Evolutionary conservation across 371 early-diverging fungal species (phyloP), one percentile per base, ranked within the genome.

Genomic region (Quaeritorhiza haematococci): DNA sequence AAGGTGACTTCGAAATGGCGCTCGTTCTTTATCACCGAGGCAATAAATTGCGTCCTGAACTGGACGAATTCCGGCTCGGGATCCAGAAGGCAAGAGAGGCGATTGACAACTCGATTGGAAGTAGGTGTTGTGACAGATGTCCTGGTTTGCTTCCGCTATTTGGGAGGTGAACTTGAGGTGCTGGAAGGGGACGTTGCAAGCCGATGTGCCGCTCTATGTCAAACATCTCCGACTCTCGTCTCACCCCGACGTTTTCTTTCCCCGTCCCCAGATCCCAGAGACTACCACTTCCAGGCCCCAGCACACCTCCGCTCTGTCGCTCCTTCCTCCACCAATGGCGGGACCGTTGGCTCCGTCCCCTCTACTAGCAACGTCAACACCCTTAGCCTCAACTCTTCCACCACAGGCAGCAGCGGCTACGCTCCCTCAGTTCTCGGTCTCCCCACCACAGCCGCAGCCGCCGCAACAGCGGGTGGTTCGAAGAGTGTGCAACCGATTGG

Each of bases 81-180:
- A 77, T 77, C 19, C 78, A 77, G 42, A 77, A 77, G 47, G 71
- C 78, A 26, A 35, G 74, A 19, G 78, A 77, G 60, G 78, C 78
- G 3, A 77, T 77, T 46, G 70, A 76, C 47, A 78, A 78, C 52
- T 72, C 75, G 3, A 74, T 78, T 29, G 79, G 79, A 28, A 75
- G 72, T 69, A 21, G 30, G 56, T 44, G 21, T n/a, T n/a, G n/a
- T n/a, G n/a, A n/a, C n/a, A n/a, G n/a, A n/a, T n/a, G n/a, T n/a
- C n/a, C n/a, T n/a, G n/a, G n/a, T n/a, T n/a, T n/a, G n/a, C n/a
- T n/a, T n/a, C n/a, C n/a, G n/a, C n/a, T n/a, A n/a, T n/a, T n/a
- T n/a, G n/a, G n/a, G n/a, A n/a, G n/a, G n/a, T n/a, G n/a, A n/a
- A n/a, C n/a, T n/a, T n/a, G n/a, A n/a, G n/a, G n/a, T n/a, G n/a